Evolutionary conservation across 2,329 filamentous ascomycete genomes (phyloP).

Genomic region (Pseudodiploospora longispora): DNA sequence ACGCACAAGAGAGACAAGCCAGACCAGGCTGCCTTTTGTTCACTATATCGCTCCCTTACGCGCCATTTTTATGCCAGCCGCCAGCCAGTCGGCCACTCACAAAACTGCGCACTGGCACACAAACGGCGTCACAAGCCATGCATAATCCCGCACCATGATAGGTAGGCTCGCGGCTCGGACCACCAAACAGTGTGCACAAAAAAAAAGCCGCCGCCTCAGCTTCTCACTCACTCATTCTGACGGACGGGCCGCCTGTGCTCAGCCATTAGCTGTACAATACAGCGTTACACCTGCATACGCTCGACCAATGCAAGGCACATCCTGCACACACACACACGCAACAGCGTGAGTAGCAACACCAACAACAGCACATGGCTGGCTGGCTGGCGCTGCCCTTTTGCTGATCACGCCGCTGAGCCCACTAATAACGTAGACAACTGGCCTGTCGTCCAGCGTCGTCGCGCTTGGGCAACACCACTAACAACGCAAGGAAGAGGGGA

Average conservation of each 20-base stretch:
- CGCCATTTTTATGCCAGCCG: constrained; percentile 10
- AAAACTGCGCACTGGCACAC: constrained; percentile 19
- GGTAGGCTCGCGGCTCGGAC: constrained; percentile 18
- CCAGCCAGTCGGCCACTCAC: constrained; percentile 10
- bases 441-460: too few species aligned
- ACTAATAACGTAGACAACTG: too few species aligned
- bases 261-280: constrained; percentile 6
- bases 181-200: constrained; percentile 15
- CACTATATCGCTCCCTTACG: constrained; percentile 5
- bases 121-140: constrained; percentile 27
- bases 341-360: too few species aligned
- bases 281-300: constrained; percentile 8
- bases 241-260: constrained; percentile 9
- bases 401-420: too few species aligned
- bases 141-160: constrained; percentile 26
- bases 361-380: too few species aligned
- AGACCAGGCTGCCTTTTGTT: constrained; percentile 4
- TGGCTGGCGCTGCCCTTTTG: too few species aligned
- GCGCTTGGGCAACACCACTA: too few species aligned
- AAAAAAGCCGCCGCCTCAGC: constrained; percentile 7
- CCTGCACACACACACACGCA: too few species aligned
- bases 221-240: constrained; percentile 6
- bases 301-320: constrained; percentile 15
- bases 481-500: too few species aligned
- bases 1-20: too few species aligned